A percentile compares a stretch with the other conserved stretches of the same genome.
Evolutionary conservation across 805 yeast genomes (phyloP).

Genomic region (Kregervanrija fluxuum): DNA sequence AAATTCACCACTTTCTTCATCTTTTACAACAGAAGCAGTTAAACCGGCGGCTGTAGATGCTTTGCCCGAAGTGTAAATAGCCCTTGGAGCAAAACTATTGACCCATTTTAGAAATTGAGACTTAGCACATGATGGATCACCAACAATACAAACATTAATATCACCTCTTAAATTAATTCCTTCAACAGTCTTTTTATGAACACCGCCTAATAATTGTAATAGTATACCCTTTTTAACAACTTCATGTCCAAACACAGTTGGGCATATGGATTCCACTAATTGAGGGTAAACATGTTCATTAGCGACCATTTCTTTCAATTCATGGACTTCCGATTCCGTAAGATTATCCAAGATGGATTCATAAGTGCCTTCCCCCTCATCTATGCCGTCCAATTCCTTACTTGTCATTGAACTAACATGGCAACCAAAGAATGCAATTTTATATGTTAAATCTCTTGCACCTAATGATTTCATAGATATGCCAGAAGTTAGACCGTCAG

Average conservation of each 20-base stretch:
- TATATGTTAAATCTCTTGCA: constrained; percentile 88
- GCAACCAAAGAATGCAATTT: constrained; percentile 84
- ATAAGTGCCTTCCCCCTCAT: constrained; percentile 35
- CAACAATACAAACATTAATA: constrained; percentile 91
- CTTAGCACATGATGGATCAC: constrained; percentile 96
- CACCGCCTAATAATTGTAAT: constrained; percentile 88
- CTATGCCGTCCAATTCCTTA: constrained; percentile 16
- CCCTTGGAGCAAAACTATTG: constrained; percentile 83
- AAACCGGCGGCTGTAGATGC: constrained; percentile 98
- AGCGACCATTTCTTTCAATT: constrained; percentile 83
- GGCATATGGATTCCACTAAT: constrained; percentile 83
- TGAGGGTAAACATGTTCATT: constrained; percentile 80
- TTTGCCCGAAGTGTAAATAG: constrained; percentile 95
- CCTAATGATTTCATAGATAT: constrained; percentile 84
- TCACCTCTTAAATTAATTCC: constrained; percentile 96
- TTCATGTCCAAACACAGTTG: constrained; percentile 95
- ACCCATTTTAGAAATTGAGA: constrained; percentile 94
- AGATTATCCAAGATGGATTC: constrained; percentile 72
- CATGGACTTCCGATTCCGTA: constrained; percentile 75
- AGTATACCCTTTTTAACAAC: constrained; percentile 86
- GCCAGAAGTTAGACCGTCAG: constrained; percentile 73
- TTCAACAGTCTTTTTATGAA: constrained; percentile 87
- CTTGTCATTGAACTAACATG: constrained; percentile 67
- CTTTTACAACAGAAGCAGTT: constrained; percentile 96
- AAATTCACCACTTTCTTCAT: constrained; percentile 94